Conservation (phyloP, 1,284 basidiomycete species). For the Boletus hoseneyae region DNA sequence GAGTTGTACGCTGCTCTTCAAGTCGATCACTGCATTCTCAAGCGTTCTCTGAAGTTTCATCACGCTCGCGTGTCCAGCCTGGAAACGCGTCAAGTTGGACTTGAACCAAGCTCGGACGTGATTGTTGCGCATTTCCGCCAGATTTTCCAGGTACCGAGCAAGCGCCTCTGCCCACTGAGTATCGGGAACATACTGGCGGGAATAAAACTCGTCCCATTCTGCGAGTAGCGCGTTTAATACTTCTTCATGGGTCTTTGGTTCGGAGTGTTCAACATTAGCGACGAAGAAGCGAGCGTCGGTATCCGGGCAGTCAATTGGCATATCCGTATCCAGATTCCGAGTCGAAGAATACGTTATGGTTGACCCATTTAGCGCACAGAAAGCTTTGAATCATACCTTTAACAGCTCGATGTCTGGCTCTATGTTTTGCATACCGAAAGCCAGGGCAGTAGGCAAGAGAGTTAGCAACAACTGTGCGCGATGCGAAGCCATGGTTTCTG, state of each 20-base stretch:
- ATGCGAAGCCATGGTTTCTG: slow-evolving; percentile 56
- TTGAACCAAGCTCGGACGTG: slow-evolving; percentile 49
- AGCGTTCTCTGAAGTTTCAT: slow-evolving; percentile 42
- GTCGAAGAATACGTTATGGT: neutral
- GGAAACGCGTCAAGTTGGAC: slow-evolving; percentile 47
- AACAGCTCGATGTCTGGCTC: slow-evolving; percentile 44
- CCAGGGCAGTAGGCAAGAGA: slow-evolving; percentile 44
- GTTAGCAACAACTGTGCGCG: slow-evolving; percentile 43
- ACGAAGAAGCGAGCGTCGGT: slow-evolving; percentile 39
- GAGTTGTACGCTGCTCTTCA: slow-evolving; percentile 45
- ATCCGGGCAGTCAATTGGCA: slow-evolving; percentile 36
- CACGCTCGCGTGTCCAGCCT: slow-evolving; percentile 42
- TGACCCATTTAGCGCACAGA: neutral
- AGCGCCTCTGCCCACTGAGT: slow-evolving; percentile 42
- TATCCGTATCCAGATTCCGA: slow-evolving; percentile 50
- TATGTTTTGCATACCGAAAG: slow-evolving; percentile 43
- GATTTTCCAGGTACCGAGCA: slow-evolving; percentile 35
- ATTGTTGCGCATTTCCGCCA: slow-evolving; percentile 40
- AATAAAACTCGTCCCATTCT: slow-evolving; percentile 33
- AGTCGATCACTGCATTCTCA: slow-evolving; percentile 40
- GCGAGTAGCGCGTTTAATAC: slow-evolving; percentile 27
- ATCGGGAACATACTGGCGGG: slow-evolving; percentile 38
- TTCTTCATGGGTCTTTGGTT: slow-evolving; percentile 26
- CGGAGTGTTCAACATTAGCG: slow-evolving; percentile 18
- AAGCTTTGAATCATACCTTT: slow-evolving; percentile 36